These are phyloP conservation scores for Choanephora cucurbitarum DNA, from an alignment of 371 early-diverging fungal genomes.

Conservation along the genomic window DNA sequence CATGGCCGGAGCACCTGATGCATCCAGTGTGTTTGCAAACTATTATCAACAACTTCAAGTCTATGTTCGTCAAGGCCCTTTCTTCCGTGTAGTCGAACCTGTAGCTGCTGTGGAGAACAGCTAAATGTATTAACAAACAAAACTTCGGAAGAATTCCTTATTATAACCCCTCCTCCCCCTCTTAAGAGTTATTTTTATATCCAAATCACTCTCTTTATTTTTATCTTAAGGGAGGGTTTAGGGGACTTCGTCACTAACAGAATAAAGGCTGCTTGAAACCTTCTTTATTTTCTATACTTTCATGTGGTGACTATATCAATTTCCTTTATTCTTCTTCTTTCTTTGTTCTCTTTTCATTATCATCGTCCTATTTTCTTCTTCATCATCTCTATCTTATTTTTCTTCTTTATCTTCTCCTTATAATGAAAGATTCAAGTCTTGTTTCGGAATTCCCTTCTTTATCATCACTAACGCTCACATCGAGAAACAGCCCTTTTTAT, in stretches of 20 bases:
- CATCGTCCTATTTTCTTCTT: conserved; percentile 8
- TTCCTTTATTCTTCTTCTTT: conserved; percentile 1
- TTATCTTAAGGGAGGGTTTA: too few relatives aligned
- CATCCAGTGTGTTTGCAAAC: conserved; percentile 22
- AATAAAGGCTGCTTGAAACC: neutral
- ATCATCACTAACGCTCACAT: conserved; percentile 22
- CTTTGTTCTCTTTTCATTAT: conserved; percentile 1
- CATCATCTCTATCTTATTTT: conserved; percentile 2
- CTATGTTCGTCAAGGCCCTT: conserved; percentile 50
- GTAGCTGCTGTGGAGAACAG: conserved; percentile 43
- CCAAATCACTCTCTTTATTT: too few relatives aligned
- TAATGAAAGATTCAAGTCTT: conserved; percentile 15
- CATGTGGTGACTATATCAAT: too few relatives aligned
- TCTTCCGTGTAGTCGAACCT: conserved; percentile 31
- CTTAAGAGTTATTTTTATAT: too few relatives aligned
- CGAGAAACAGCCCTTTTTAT: conserved; percentile 15
- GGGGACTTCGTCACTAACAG: too few relatives aligned
- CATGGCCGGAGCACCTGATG: conserved; percentile 24
- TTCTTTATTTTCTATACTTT: too few relatives aligned
- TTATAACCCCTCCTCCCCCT: too few relatives aligned
- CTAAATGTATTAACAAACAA: conserved; percentile 13
- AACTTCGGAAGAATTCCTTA: neutral
- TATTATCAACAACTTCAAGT: conserved; percentile 30
- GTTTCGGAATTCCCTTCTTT: conserved; percentile 15
- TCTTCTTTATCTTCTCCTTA: neutral